A percentile compares a stretch with the other conserved stretches of the same genome.
Conservation (phyloP, 805 yeast genomes). For the Myxozyma geophila region DNA sequence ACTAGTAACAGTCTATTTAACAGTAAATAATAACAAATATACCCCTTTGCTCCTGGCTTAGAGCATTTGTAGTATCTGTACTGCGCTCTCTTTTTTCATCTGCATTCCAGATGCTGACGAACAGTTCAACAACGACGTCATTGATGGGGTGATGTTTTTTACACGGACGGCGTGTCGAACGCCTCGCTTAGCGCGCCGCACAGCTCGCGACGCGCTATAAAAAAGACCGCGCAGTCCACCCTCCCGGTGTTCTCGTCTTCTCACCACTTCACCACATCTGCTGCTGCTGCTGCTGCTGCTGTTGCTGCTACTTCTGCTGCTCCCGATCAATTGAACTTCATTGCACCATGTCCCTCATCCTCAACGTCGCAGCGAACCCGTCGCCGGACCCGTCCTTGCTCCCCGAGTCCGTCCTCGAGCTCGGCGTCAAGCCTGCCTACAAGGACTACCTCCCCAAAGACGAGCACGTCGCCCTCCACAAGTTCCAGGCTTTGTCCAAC, state of each 20-base stretch:
- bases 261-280: neutral
- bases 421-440: slow-evolving; percentile 27
- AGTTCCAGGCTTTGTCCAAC: slow-evolving; percentile 32
- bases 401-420: slow-evolving; percentile 32
- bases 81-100: too few relatives aligned
- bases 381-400: slow-evolving; percentile 33
- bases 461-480: slow-evolving; percentile 30
- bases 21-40: too few relatives aligned
- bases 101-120: neutral
- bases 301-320: neutral
- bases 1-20: too few relatives aligned
- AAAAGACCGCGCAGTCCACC: neutral
- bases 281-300: slow-evolving; percentile 1
- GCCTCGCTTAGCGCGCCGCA: slow-evolving; percentile 15
- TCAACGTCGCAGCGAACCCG: slow-evolving; percentile 24
- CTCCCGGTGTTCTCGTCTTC: neutral
- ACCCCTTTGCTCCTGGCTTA: too few relatives aligned
- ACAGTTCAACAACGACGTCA: neutral
- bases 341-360: slow-evolving; percentile 8
- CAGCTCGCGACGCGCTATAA: neutral
- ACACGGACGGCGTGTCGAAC: slow-evolving; percentile 1
- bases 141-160: slow-evolving; percentile 18
- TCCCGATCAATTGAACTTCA: neutral
- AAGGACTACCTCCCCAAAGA: slow-evolving; percentile 25
- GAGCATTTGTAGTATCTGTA: too few relatives aligned